Conservation (phyloP, 129 eudicot genomes). For the Sambucus nigra region DNA sequence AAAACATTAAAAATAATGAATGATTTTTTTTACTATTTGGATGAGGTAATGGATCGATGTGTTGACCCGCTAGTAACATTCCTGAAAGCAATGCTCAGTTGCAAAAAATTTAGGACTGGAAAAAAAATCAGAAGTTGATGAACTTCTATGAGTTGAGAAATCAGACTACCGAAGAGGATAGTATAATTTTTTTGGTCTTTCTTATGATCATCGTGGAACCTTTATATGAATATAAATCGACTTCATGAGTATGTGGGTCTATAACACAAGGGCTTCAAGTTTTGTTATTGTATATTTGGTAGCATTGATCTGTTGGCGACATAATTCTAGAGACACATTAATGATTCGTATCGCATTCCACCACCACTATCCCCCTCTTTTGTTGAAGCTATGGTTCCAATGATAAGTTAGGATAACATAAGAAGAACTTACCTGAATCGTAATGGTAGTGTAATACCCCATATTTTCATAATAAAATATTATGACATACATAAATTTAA, state of each 20-base stretch:
- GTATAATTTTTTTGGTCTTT: background rate
- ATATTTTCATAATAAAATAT: too few relatives aligned
- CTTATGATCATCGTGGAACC: background rate
- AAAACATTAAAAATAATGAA: background rate
- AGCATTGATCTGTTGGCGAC: background rate
- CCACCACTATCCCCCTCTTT: background rate
- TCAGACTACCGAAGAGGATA: background rate
- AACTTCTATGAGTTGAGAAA: background rate
- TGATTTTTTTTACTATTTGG: background rate
- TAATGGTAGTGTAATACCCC: too few relatives aligned
- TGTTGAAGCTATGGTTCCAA: background rate
- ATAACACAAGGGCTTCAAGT: background rate
- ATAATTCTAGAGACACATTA: background rate
- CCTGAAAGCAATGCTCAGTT: background rate
- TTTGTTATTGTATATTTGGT: background rate
- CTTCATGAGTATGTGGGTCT: background rate
- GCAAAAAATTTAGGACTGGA: background rate
- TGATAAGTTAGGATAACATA: background rate
- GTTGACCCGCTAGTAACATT: background rate
- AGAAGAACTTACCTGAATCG: too few relatives aligned
- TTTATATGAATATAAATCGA: background rate
- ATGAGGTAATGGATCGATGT: background rate
- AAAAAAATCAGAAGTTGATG: background rate
- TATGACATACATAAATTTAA: too few relatives aligned
- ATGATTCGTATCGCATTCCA: background rate